Evolutionary conservation across 2,329 filamentous ascomycete species (phyloP).

Genomic region (Trichophyton benhamiae): DNA sequence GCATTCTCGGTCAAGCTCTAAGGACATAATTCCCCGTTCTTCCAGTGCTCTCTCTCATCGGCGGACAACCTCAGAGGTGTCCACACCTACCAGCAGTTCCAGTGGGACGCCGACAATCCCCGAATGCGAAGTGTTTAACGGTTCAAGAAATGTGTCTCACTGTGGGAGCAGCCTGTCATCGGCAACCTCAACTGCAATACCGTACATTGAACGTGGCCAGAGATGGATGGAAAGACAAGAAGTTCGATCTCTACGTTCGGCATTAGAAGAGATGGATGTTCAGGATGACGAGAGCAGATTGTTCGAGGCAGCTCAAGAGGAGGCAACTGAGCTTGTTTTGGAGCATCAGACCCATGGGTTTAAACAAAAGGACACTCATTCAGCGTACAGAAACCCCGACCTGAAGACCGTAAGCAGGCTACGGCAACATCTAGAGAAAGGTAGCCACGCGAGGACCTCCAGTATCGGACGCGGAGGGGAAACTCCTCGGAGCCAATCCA

Average conservation of each 20-base stretch:
- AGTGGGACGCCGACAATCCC: constrained; percentile 6
- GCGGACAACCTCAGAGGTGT: constrained; percentile 21
- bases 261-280: constrained; percentile 47
- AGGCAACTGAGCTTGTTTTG: constrained; percentile 53
- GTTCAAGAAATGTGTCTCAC: constrained; percentile 27
- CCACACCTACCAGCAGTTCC: constrained; percentile 13
- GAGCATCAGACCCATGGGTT: constrained; percentile 46
- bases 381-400: constrained; percentile 36
- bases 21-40: constrained; percentile 24
- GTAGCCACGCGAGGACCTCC: constrained; percentile 34
- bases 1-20: constrained; percentile 13
- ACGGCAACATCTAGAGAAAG: constrained; percentile 34
- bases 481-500: constrained; percentile 3
- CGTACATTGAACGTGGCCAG: constrained; percentile 44
- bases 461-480: constrained; percentile 14
- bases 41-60: constrained; percentile 32
- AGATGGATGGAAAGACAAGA: constrained; percentile 49
- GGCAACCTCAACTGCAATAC: constrained; percentile 21
- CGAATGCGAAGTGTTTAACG: constrained; percentile 10
- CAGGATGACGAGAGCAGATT: constrained; percentile 42
- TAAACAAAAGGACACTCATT: constrained; percentile 37
- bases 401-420: constrained; percentile 20
- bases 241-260: constrained; percentile 42
- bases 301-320: constrained; percentile 47
- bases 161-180: constrained; percentile 10